Evolutionary conservation across 352 stramenopile species (phyloP), one percentile per base, ranked within the genome.

Genomic region (Pythium brassicae): DNA sequence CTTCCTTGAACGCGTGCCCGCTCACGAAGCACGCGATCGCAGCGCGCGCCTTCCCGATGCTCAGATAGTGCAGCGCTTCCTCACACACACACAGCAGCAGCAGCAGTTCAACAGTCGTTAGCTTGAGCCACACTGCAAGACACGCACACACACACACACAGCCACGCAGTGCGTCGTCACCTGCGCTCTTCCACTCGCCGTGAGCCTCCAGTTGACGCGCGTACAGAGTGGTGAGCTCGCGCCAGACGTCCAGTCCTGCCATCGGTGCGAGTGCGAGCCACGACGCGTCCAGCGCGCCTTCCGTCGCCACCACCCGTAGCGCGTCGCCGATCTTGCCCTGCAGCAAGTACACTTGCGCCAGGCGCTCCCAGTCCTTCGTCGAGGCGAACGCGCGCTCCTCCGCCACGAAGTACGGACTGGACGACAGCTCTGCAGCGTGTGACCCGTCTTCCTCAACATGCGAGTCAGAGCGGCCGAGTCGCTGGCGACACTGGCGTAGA

Each of bases 211-310:
- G 61, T 39, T 91, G 83, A 1, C 61, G 61, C 2, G 83, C 80
- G 20, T 88, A 93, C 23, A 89, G 50, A 26, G 71, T 70, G 3
- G 77, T 76, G 46, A 88, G 62, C 42, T 93, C 76, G 27, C 74
- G 67, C 83, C 83, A 93, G 19, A 90, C 69, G 26, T 87, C 75
- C 47, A 84, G 48, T 2, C 83, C 83, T n/a, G 73, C 81, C 75
- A 88, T 85, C 1, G 83, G 80, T 23, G 83, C 80, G 25, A 83
- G 73, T 2, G 80, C 66, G n/a, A 93, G 63, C 80, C 80, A 93
- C 10, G 62, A 66, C 23, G 70, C 43, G 25, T 56, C 71, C 14
- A 93, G 61, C 23, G 53, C 52, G 35, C 65, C 60, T 61, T 87
- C 72, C 23, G 71, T 73, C 5, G 75, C 69, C 11, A 93, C 69